Evolutionary conservation across 345 rosid genomes (phyloP).

Genomic region (Conringia planisiliqua): DNA sequence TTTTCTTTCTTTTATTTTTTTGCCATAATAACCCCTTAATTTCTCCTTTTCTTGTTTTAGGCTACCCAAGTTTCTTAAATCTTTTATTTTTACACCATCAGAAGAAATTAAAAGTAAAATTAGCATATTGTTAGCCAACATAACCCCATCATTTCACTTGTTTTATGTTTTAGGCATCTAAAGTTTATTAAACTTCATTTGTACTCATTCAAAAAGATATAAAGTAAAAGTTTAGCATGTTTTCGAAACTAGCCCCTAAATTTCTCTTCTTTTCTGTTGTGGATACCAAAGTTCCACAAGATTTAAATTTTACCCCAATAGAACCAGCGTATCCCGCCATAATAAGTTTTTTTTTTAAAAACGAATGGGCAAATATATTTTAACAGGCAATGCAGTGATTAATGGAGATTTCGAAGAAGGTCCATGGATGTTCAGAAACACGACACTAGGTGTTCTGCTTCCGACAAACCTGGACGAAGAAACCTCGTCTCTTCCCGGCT

Average conservation of each 20-base stretch:
- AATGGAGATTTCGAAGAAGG: conserved; percentile 93
- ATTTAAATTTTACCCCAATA: not conserved
- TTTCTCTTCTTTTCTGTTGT: not conserved
- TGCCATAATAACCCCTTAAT: not conserved
- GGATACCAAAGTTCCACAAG: no score
- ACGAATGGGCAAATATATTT: not conserved
- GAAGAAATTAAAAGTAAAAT: not conserved
- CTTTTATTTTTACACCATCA: not conserved
- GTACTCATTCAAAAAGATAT: not conserved
- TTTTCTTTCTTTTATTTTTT: not conserved
- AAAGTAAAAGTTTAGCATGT: not conserved
- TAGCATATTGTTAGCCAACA: not conserved
- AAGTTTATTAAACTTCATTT: not conserved
- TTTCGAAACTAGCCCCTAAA: not conserved
- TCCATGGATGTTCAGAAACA: conserved; percentile 86
- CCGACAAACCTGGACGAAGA: conserved; percentile 89
- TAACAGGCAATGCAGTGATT: conserved; percentile 73
- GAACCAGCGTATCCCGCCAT: not conserved
- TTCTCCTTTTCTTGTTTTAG: not conserved
- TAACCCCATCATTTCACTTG: not conserved
- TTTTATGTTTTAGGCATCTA: not conserved
- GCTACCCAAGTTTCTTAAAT: not conserved
- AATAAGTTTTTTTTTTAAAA: not conserved
- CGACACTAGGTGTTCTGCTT: conserved; percentile 75
- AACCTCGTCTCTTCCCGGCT: conserved; percentile 79